Base-by-base conservation (phyloP, 2,329 filamentous ascomycete genomes). In the Colletotrichum sp. region DNA sequence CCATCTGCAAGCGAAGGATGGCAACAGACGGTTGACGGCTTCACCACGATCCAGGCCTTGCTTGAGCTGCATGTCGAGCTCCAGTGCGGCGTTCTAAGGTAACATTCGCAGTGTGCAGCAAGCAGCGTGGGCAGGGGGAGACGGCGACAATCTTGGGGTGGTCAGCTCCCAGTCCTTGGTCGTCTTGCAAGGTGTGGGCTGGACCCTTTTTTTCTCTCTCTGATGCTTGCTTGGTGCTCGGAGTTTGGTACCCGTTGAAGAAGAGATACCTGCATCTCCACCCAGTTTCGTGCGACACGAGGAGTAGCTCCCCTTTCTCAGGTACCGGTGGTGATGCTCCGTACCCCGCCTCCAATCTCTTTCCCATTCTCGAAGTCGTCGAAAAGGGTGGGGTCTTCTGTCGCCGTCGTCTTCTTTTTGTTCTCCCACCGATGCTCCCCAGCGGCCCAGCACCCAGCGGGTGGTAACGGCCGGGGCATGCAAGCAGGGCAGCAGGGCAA, bases 301-400 rank as follows among this genome's bases (percentile, higher is more conserved):
- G 16, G 34, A 28, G 68, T 75, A 62, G 39, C 18, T 44, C 36
- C 52, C 34, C 39, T 24, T 67, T 72, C 32, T 30, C 10, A 6
- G 36, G 62, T 44, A 72, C 68, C 21, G 13, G 60, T 12, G 16
- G 8, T 18, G 15, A 30, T 62, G 39, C 66, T 60, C 62, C 62
- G 28, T 68, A 72, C 73, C 73, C 70, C 73, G 73, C 73, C 73
- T 73, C 57, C 49, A 73, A 76, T 73, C 55, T 73, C 70, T 68
- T 69, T 73, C 70, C 59, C 73, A 68, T 75, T 75, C 72, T 75
- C 69, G 72, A 75, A 72, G 68, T 21, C 39, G 64, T 52, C 44
- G 44, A 52, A 68, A 52, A 52, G 59, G 44, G 64, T 44, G 73
- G 70, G 64, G 32, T 69, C 52, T n/a, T n/a, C 52, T 59, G 71